phyloP scores from a whole-genome alignment of 2,329 filamentous ascomycete species.

The Colletotrichum sp. region DNA sequence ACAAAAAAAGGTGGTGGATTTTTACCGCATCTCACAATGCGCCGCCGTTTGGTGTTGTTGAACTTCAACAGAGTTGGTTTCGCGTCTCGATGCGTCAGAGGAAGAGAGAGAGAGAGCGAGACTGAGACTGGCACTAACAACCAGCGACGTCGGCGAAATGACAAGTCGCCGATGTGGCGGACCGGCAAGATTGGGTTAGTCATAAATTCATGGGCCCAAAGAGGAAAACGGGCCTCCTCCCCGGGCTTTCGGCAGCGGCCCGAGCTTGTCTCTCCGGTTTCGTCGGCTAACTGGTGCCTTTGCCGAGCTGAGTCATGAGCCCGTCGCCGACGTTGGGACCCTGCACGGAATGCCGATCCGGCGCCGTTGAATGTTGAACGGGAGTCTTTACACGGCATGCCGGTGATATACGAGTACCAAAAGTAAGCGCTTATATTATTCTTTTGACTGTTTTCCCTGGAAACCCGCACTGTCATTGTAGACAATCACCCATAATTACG shows the following conservation, averaged over 20 bases:
- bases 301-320: constrained; percentile 18
- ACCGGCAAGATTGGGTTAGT: background rate
- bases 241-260: constrained; percentile 8
- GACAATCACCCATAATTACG: background rate
- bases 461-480: background rate
- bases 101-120: background rate
- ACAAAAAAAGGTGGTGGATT: background rate
- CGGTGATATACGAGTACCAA: background rate
- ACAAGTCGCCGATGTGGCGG: constrained; percentile 15
- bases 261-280: constrained; percentile 15
- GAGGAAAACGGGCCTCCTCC: background rate
- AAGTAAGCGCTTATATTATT: background rate
- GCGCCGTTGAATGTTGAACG: background rate
- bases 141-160: constrained; percentile 19
- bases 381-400: background rate
- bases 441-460: background rate
- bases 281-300: constrained; percentile 14
- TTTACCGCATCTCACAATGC: background rate
- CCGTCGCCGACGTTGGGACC: background rate
- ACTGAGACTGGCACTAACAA: background rate
- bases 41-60: background rate
- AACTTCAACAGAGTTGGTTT: background rate
- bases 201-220: background rate
- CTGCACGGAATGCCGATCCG: background rate
- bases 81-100: constrained; percentile 1